A percentile compares a stretch with the other conserved stretches of the same genome.
Evolutionary conservation across 2,329 filamentous ascomycete species (phyloP).

Genomic region (Fusarium mundagurra): DNA sequence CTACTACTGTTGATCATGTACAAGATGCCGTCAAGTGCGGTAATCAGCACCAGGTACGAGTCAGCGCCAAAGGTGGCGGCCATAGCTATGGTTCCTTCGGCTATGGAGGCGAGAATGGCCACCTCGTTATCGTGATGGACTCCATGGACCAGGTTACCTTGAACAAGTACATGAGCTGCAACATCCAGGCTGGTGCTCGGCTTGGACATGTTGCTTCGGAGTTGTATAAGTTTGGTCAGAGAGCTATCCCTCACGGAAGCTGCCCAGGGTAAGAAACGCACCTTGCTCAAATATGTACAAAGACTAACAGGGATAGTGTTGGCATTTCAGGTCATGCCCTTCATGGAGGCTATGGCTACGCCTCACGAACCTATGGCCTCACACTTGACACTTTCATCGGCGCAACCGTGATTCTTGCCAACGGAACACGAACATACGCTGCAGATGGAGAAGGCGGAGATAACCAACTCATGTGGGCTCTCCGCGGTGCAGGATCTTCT

Average conservation of each 20-base stretch:
- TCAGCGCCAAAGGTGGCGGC: conserved; percentile 62
- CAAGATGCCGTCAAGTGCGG: conserved; percentile 59
- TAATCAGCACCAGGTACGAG: conserved; percentile 52
- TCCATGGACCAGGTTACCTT: conserved; percentile 49
- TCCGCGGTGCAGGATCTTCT: conserved; percentile 46
- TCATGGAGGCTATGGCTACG: conserved; percentile 46
- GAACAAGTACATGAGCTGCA: conserved; percentile 29
- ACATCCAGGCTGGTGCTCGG: conserved; percentile 56
- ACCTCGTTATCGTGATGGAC: conserved; percentile 53
- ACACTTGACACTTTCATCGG: conserved; percentile 44
- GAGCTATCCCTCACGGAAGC: conserved; percentile 61
- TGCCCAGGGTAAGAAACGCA: conserved; percentile 56
- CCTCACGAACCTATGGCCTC: conserved; percentile 44
- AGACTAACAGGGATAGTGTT: conserved; percentile 35
- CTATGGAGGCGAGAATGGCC: conserved; percentile 53
- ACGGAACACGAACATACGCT: conserved; percentile 38
- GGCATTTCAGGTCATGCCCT: conserved; percentile 44
- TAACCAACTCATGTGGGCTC: conserved; percentile 44
- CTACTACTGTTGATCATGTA: conserved; percentile 51
- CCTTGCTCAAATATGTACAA: rapidly evolving
- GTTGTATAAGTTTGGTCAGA: conserved; percentile 51
- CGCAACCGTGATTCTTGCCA: conserved; percentile 44
- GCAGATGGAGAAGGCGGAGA: conserved; percentile 33
- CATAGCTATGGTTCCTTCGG: conserved; percentile 64
- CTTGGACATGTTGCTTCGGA: conserved; percentile 58